These are phyloP conservation scores for Trichosanthes truncata DNA, from an alignment of 306 rosid species.

Conservation along the genomic window DNA sequence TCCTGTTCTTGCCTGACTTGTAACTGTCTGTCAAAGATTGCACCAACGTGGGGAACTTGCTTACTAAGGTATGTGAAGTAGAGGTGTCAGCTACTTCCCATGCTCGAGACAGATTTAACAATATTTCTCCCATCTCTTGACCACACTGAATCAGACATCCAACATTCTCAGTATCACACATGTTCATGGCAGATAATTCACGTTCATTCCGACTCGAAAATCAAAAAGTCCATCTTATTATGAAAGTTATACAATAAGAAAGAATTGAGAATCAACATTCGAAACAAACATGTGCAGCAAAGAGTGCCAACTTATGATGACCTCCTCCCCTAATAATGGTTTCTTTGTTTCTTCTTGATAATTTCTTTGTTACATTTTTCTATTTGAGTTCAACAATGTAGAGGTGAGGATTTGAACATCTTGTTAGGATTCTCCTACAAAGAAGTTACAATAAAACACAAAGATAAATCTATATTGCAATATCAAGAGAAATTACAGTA, in stretches of 20 bases:
- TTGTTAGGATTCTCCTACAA: too few species aligned
- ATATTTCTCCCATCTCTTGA: slow-evolving; percentile 64
- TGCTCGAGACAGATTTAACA: slow-evolving; percentile 76
- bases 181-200: neutral
- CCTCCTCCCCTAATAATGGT: neutral
- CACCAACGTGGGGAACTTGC: slow-evolving; percentile 55
- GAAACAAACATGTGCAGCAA: neutral
- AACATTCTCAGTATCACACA: neutral
- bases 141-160: slow-evolving; percentile 53
- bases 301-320: neutral
- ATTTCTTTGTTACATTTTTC: neutral
- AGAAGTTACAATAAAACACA: too few species aligned
- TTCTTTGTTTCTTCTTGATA: neutral
- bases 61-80: slow-evolving; percentile 46
- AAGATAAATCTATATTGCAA: too few species aligned
- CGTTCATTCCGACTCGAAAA: neutral
- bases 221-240: neutral
- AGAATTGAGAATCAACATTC: neutral
- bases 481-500: too few species aligned
- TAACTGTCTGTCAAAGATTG: slow-evolving; percentile 42
- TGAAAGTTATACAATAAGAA: neutral
- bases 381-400: neutral
- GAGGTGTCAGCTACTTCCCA: slow-evolving; percentile 87
- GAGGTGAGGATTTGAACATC: neutral
- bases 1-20: slow-evolving; percentile 58